Conservation (phyloP, 164 flowering plant genomes). For the Magnolia changhungtana region DNA sequence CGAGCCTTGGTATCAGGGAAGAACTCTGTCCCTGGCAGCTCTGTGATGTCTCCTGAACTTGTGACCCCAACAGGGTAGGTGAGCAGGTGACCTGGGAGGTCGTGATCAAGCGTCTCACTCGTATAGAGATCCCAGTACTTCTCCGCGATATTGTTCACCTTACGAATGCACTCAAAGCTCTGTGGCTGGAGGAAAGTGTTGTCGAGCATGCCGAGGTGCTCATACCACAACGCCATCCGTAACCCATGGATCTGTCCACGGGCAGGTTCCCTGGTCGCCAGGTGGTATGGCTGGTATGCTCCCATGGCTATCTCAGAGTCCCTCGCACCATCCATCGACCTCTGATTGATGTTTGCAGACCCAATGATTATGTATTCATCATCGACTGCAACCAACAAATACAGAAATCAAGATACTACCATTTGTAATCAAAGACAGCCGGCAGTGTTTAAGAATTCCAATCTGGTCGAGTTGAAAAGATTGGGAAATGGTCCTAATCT, state of each 20-base stretch:
- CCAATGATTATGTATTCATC: constrained; percentile 84
- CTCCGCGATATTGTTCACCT: too few relatives aligned
- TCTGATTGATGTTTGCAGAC: constrained; percentile 80
- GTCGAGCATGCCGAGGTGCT: constrained; percentile 57
- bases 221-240: constrained; percentile 78
- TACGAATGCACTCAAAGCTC: too few relatives aligned
- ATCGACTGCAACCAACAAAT: constrained; percentile 20
- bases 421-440: too few relatives aligned
- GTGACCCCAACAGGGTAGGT: too few relatives aligned
- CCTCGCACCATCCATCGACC: constrained; percentile 81
- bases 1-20: constrained; percentile 57
- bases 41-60: too few relatives aligned
- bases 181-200: constrained; percentile 23
- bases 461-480: too few relatives aligned
- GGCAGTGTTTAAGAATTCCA: too few relatives aligned
- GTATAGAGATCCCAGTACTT: too few relatives aligned
- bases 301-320: constrained; percentile 90
- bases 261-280: constrained; percentile 39
- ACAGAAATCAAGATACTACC: not conserved
- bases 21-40: too few relatives aligned
- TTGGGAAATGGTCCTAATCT: too few relatives aligned
- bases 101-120: too few relatives aligned
- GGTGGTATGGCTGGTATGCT: constrained; percentile 63
- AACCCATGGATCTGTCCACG: constrained; percentile 72
- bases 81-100: too few relatives aligned